Conservation (phyloP, 2,329 filamentous ascomycete species). For the Tolypocladium nubicola region DNA sequence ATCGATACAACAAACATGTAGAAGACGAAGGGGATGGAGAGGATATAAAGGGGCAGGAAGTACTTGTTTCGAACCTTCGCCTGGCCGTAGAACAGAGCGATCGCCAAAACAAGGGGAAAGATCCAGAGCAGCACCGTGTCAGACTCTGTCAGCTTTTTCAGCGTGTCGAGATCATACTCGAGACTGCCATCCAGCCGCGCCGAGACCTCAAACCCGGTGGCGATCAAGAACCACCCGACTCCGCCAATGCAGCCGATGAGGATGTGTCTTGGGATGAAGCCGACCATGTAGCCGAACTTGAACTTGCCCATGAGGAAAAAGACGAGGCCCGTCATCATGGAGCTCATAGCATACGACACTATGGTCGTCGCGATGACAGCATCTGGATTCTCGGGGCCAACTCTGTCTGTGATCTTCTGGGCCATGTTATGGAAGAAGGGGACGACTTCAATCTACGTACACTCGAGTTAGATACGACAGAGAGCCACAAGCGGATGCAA, state of each 20-base stretch:
- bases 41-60: conserved; percentile 78
- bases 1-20: conserved; percentile 66
- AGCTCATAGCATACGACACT: conserved; percentile 79
- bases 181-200: conserved; percentile 79
- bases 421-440: conserved; percentile 99
- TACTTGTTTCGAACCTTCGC: conserved; percentile 71
- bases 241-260: conserved; percentile 95
- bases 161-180: conserved; percentile 66
- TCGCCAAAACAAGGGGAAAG: conserved; percentile 65
- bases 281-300: conserved; percentile 82
- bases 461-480: not conserved
- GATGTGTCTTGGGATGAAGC: conserved; percentile 94
- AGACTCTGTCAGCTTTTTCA: conserved; percentile 60
- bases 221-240: conserved; percentile 87
- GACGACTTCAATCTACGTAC: conserved; percentile 78
- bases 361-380: conserved; percentile 92
- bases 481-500: not conserved
- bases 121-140: conserved; percentile 77
- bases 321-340: conserved; percentile 78
- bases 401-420: conserved; percentile 65
- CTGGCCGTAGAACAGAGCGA: conserved; percentile 67
- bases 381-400: conserved; percentile 72
- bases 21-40: conserved; percentile 65
- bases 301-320: conserved; percentile 88
- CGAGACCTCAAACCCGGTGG: conserved; percentile 88